Evolutionary conservation across 1,139 yeast genomes (phyloP).

Genomic region (Hyphopichia buzzinii): DNA sequence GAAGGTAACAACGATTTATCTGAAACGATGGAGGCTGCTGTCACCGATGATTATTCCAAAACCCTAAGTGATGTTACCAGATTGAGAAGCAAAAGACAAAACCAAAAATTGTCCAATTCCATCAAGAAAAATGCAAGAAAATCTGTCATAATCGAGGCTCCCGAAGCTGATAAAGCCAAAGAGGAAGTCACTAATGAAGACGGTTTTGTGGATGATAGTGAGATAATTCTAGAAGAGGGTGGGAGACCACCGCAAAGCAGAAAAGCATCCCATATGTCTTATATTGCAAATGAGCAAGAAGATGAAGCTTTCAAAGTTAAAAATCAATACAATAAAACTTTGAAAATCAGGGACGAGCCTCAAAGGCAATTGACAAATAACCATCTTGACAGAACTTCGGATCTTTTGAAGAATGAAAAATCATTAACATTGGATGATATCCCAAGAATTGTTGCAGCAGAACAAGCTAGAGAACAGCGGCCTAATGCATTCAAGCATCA

Average conservation of each 20-base stretch:
- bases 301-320: constrained; percentile 33
- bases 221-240: constrained; percentile 7
- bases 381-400: constrained; percentile 56
- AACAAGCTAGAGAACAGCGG: constrained; percentile 89
- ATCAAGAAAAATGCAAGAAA: constrained; percentile 48
- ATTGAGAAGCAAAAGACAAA: constrained; percentile 71
- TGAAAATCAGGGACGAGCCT: constrained; percentile 49
- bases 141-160: constrained; percentile 50
- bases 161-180: constrained; percentile 47
- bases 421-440: constrained; percentile 92
- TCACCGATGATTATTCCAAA: constrained; percentile 15
- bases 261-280: constrained; percentile 20
- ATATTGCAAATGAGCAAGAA: constrained; percentile 22
- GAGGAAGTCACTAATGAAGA: constrained; percentile 20
- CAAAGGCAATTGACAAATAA: constrained; percentile 28
- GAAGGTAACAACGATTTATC: neutral
- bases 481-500: constrained; percentile 83
- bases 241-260: constrained; percentile 6
- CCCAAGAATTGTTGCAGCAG: constrained; percentile 95
- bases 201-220: constrained; percentile 10
- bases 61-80: constrained; percentile 78
- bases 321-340: constrained; percentile 19
- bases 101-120: constrained; percentile 59
- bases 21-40: constrained; percentile 2
- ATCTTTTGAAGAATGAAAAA: constrained; percentile 73